These are phyloP conservation scores for Tricholoma terreum DNA, from an alignment of 768 basidiomycete species.

Conservation along the genomic window DNA sequence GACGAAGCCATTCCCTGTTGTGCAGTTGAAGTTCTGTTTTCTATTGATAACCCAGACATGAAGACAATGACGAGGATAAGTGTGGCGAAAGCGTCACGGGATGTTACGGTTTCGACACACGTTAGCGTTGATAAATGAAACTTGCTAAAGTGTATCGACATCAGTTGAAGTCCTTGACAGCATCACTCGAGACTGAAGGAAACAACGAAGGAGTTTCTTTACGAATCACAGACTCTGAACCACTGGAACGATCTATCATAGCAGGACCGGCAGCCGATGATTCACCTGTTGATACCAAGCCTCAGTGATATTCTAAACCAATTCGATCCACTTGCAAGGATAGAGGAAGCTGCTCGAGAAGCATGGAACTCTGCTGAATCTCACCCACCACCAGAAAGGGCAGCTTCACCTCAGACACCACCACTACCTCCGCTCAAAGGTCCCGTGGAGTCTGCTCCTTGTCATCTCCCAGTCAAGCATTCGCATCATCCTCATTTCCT, in stretches of 20 bases:
- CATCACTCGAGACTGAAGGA: too few relatives aligned
- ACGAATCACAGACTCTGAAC: constrained; percentile 45
- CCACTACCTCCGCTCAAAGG: constrained; percentile 38
- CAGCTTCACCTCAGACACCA: too few relatives aligned
- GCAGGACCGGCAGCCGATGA: constrained; percentile 32
- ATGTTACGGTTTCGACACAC: too few relatives aligned
- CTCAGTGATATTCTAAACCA: constrained; percentile 50
- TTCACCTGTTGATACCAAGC: constrained; percentile 12
- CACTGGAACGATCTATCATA: constrained; percentile 37
- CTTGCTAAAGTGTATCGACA: too few relatives aligned
- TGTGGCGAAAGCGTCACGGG: too few relatives aligned
- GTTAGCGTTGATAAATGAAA: too few relatives aligned
- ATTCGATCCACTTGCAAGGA: constrained; percentile 72
- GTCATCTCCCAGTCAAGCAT: constrained; percentile 24
- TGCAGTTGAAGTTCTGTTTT: too few relatives aligned
- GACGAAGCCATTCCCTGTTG: too few relatives aligned
- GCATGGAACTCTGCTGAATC: constrained; percentile 69
- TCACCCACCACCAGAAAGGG: constrained; percentile 65
- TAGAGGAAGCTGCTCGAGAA: constrained; percentile 52
- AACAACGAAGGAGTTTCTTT: too few relatives aligned
- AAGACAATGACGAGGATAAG: too few relatives aligned
- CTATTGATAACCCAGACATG: too few relatives aligned
- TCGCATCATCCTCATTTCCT: constrained; percentile 48
- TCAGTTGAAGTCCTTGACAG: too few relatives aligned
- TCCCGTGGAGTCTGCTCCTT: constrained; percentile 21